phyloP scores from a whole-genome alignment of 768 basidiomycete genomes.

The Lactarius evosmus region DNA sequence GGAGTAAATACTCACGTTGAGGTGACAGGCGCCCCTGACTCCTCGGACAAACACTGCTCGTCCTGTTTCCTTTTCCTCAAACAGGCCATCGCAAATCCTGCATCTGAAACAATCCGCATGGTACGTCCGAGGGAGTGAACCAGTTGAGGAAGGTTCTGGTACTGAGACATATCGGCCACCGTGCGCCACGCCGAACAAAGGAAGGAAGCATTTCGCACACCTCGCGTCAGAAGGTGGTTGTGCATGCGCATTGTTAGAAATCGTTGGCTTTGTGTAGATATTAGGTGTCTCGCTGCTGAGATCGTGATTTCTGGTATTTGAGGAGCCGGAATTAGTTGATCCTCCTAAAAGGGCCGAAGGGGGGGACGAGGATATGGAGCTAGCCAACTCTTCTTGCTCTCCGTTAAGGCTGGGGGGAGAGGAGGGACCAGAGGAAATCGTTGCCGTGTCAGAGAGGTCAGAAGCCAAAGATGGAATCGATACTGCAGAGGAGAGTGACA shows the following conservation, averaged over 20 bases:
- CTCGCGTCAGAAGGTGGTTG: slow-evolving; percentile 39
- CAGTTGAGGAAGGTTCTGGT: slow-evolving; percentile 45
- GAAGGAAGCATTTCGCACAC: slow-evolving; percentile 59
- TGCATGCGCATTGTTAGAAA: slow-evolving; percentile 32
- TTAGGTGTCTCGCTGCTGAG: slow-evolving; percentile 7
- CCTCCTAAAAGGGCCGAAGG: slow-evolving; percentile 12
- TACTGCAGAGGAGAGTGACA: slow-evolving; percentile 38
- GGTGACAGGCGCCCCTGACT: slow-evolving; percentile 64
- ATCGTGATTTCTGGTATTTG: slow-evolving; percentile 8
- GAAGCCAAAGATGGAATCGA: slow-evolving; percentile 58
- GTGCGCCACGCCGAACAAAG: slow-evolving; percentile 54
- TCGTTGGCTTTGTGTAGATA: slow-evolving; percentile 5
- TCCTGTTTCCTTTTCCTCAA: slow-evolving; percentile 58
- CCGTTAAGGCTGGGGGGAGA: slow-evolving; percentile 36
- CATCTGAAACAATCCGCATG: slow-evolving; percentile 79
- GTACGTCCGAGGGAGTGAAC: slow-evolving; percentile 54
- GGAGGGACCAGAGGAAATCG: slow-evolving; percentile 51
- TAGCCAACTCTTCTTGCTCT: slow-evolving; percentile 16
- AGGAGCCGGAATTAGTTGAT: slow-evolving; percentile 1
- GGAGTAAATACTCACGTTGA: slow-evolving; percentile 44
- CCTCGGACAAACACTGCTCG: slow-evolving; percentile 70
- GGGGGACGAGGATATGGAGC: slow-evolving; percentile 47
- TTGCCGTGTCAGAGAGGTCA: slow-evolving; percentile 58
- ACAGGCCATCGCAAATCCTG: slow-evolving; percentile 56
- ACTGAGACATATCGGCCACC: slow-evolving; percentile 71